A percentile compares a stretch with the other conserved stretches of the same genome.
Evolutionary conservation across 1,284 basidiomycete genomes (phyloP).

Genomic region (Irpex lacteus): DNA sequence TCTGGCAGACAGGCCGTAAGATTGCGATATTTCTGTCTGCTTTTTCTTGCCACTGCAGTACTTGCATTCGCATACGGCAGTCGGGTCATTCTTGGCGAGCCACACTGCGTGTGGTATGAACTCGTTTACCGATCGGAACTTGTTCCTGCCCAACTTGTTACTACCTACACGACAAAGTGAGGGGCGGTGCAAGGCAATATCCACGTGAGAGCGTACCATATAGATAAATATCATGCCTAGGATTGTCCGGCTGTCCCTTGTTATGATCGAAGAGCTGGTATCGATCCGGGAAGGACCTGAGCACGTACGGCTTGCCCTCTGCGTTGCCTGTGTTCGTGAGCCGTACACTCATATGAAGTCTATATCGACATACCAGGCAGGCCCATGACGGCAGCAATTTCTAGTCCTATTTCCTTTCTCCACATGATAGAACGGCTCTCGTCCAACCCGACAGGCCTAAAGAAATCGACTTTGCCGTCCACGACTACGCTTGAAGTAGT

Average conservation of each 20-base stretch:
- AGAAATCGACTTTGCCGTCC: constrained; percentile 68
- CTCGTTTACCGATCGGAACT: constrained; percentile 77
- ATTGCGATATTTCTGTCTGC: constrained; percentile 64
- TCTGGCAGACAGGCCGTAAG: constrained; percentile 39
- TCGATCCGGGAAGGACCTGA: constrained; percentile 61
- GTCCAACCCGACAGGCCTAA: constrained; percentile 49
- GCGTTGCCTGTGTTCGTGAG: neutral
- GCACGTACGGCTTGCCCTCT: constrained; percentile 58
- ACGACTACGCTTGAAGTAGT: constrained; percentile 48
- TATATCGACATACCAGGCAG: constrained; percentile 43
- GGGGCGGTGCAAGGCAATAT: neutral
- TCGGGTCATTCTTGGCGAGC: constrained; percentile 56
- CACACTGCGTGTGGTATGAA: constrained; percentile 80
- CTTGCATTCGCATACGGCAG: constrained; percentile 66
- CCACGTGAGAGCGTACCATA: constrained; percentile 48
- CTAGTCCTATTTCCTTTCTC: constrained; percentile 53
- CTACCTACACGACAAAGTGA: constrained; percentile 36
- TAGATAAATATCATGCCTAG: constrained; percentile 77
- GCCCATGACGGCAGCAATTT: constrained; percentile 50
- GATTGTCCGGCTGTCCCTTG: constrained; percentile 50
- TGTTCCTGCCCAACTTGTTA: constrained; percentile 27
- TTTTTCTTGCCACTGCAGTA: constrained; percentile 65
- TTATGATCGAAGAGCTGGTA: constrained; percentile 77
- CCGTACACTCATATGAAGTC: neutral
- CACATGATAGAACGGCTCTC: constrained; percentile 54